Evolutionary conservation across 495 filamentous ascomycete genomes (phyloP).

Genomic region (Tuber aestivum): DNA sequence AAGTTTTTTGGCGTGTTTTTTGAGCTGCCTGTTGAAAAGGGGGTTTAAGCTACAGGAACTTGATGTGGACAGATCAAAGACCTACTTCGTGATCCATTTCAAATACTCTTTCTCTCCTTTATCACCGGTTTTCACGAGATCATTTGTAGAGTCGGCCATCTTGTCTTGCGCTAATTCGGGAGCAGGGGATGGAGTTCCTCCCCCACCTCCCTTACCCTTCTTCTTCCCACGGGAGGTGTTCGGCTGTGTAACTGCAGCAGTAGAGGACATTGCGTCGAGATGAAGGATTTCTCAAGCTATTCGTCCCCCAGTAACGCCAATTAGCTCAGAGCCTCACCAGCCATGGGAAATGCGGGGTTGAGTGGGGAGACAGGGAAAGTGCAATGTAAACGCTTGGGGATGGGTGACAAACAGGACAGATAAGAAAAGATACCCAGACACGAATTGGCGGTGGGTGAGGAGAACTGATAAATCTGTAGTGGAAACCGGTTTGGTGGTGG

Average conservation of each 20-base stretch:
- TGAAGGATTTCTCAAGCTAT: conserved; percentile 2
- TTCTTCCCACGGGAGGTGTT: conserved; percentile 14
- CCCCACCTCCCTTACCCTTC: conserved; percentile 25
- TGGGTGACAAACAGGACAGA: neutral
- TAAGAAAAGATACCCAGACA: neutral
- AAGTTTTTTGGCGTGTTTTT: conserved; percentile 38
- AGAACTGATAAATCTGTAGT: neutral
- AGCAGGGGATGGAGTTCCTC: conserved; percentile 23
- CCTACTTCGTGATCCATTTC: conserved; percentile 40
- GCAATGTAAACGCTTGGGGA: neutral
- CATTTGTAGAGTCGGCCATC: conserved; percentile 27
- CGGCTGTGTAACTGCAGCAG: conserved; percentile 13
- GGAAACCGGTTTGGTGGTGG: conserved; percentile 1
- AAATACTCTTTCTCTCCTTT: conserved; percentile 37
- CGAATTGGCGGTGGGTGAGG: neutral
- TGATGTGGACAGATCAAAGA: neutral
- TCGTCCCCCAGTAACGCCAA: neutral
- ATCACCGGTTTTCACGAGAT: conserved; percentile 22
- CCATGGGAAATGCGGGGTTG: neutral
- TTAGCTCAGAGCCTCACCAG: neutral
- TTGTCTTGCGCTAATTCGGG: conserved; percentile 12
- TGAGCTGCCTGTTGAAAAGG: conserved; percentile 32
- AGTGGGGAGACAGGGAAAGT: neutral
- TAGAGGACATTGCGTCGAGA: conserved; percentile 21
- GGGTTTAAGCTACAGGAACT: conserved; percentile 3